A percentile compares a stretch with the other conserved stretches of the same genome.
phyloP scores from a whole-genome alignment of 805 yeast genomes.

The Sugiyamaella mastotermitis region DNA sequence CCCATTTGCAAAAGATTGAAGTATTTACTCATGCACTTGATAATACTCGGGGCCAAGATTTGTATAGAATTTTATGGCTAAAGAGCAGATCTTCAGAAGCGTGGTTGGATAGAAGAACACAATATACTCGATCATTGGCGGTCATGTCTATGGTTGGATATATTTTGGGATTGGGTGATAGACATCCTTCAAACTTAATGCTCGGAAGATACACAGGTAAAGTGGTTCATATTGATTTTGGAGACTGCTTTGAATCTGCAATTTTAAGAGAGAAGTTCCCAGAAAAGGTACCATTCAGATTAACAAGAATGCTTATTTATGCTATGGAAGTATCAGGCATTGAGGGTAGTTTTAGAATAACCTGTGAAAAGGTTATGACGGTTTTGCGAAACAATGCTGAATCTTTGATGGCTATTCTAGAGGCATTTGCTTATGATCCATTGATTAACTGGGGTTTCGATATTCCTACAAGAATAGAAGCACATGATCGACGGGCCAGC shows the following conservation, averaged over 20 bases:
- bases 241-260: conserved; percentile 99
- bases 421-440: conserved; percentile 98
- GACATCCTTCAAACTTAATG: conserved; percentile 97
- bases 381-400: conserved; percentile 91
- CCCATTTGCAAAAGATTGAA: conserved; percentile 87
- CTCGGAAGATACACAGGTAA: conserved; percentile 91
- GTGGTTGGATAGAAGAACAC: conserved; percentile 95
- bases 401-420: conserved; percentile 94
- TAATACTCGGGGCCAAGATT: conserved; percentile 92
- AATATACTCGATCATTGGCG: conserved; percentile 91
- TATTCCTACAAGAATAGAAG: conserved; percentile 51
- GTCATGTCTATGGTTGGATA: conserved; percentile 99
- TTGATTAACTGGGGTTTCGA: conserved; percentile 98
- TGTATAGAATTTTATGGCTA: conserved; percentile 92
- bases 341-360: conserved; percentile 93
- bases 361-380: conserved; percentile 96
- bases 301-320: conserved; percentile 93
- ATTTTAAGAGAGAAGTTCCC: conserved; percentile 94
- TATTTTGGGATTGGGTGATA: conserved; percentile 91
- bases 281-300: conserved; percentile 94
- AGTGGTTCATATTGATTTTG: conserved; percentile 95
- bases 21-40: conserved; percentile 94
- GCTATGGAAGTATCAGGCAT: conserved; percentile 99
- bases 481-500: conserved; percentile 14
- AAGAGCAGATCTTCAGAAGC: conserved; percentile 95